These are phyloP conservation scores for Arxiozyma heterogenica DNA, from an alignment of 1,139 yeast genomes.

Conservation along the genomic window DNA sequence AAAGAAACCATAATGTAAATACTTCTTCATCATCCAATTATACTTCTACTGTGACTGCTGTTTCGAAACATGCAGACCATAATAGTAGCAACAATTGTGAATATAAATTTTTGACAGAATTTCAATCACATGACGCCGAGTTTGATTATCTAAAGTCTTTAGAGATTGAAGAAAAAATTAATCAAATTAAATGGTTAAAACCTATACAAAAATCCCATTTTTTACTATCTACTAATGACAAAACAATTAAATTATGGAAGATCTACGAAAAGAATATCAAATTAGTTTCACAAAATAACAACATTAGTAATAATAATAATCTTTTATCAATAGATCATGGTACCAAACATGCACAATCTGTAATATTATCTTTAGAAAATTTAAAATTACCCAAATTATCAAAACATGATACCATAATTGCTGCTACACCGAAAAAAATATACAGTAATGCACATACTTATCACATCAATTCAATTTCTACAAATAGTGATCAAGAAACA, in stretches of 20 bases:
- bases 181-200: constrained; percentile 93
- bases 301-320: constrained; percentile 8
- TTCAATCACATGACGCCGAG: constrained; percentile 97
- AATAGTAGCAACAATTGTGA: constrained; percentile 59
- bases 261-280: constrained; percentile 85
- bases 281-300: constrained; percentile 83
- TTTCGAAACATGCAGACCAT: not conserved
- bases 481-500: constrained; percentile 94
- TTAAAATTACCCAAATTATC: constrained; percentile 81
- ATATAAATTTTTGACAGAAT: constrained; percentile 91
- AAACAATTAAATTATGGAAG: constrained; percentile 96
- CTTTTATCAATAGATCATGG: constrained; percentile 9
- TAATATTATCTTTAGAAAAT: constrained; percentile 27
- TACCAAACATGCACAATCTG: constrained; percentile 10
- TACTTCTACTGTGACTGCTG: not conserved
- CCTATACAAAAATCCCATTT: constrained; percentile 83
- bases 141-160: constrained; percentile 92
- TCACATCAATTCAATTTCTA: constrained; percentile 91
- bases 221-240: constrained; percentile 86
- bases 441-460: constrained; percentile 97
- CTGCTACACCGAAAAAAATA: constrained; percentile 87
- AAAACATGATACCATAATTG: constrained; percentile 86
- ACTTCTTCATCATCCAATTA: not conserved
- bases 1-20: constrained; percentile 50
- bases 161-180: constrained; percentile 96